Evolutionary conservation across 768 basidiomycete genomes (phyloP), one percentile per base, ranked within the genome.

Genomic region (Lactarius deliciosus): DNA sequence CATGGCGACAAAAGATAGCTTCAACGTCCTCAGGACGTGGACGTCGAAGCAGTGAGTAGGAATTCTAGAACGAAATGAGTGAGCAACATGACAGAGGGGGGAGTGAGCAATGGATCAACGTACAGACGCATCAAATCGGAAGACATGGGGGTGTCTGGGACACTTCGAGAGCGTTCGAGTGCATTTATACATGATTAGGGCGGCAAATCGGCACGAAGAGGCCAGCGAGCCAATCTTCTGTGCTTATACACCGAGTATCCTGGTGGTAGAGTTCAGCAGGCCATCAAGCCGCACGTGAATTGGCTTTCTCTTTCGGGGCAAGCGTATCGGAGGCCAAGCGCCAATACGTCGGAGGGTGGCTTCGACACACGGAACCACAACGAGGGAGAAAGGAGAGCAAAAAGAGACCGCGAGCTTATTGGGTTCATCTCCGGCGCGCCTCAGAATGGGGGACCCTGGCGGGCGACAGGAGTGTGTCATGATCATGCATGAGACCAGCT

Each of bases 31-130:
- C 9, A 67, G 43, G 7, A 47, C 58, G 10, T 67, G 57, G 0
- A 67, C 62, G 10, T 67, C 66, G 6, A 63, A 45, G n/a, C 13
- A 22, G n/a, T 38, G 13, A 4, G 13, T 32, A 16, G 66, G 66
- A 2, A 60, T 41, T 5, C 66, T 67, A 22, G 15, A 18, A 53
- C 28, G 34, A 32, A 22, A 34, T 0, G 30, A 3, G 0, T 67
- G 25, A 64, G 34, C 16, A 5, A 43, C 9, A 9, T 1, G 25
- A 30, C 11, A 18, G 6, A 38, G 4, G 5, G 25, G 38, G 41
- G 28, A 13, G 5, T 43, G 10, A 40, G 16, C 8, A 30, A 67
- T 4, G 40, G 40, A 34, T 22, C 16, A 41, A 45, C 62, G 62
- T 4, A 67, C 66, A 64, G 38, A 18, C 20, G 6, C 2, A 67